Conservation (phyloP, 2,329 filamentous ascomycete species). For the Zasmidium angulare region DNA sequence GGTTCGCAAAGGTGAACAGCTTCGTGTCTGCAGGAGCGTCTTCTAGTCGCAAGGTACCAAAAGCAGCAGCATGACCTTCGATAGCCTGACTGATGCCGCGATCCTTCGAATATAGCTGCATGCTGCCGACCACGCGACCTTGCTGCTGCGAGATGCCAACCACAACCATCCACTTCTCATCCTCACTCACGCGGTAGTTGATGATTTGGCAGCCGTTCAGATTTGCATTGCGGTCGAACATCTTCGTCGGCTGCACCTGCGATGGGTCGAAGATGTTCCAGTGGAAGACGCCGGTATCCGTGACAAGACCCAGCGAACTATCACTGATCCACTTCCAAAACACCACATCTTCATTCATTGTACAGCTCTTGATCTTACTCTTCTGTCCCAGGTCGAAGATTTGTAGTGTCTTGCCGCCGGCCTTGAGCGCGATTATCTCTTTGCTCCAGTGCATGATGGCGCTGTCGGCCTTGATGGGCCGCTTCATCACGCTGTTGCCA, state of each 20-base stretch:
- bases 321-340: slow-evolving; percentile 99
- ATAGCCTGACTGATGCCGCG: slow-evolving; percentile 97
- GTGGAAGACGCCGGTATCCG: slow-evolving; percentile 87
- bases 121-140: slow-evolving; percentile 88
- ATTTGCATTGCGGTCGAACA: slow-evolving; percentile 93
- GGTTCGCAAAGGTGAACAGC: slow-evolving; percentile 94
- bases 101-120: slow-evolving; percentile 96
- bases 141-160: slow-evolving; percentile 94
- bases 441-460: slow-evolving; percentile 99
- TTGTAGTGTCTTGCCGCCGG: slow-evolving; percentile 89
- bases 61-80: slow-evolving; percentile 93
- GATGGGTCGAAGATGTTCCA: slow-evolving; percentile 92
- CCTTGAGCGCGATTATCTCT: slow-evolving; percentile 95
- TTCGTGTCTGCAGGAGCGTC: slow-evolving; percentile 89
- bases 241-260: slow-evolving; percentile 77
- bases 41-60: slow-evolving; percentile 84
- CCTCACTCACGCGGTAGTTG: slow-evolving; percentile 94
- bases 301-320: slow-evolving; percentile 82
- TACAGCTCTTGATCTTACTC: slow-evolving; percentile 92
- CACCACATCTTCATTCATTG: slow-evolving; percentile 94
- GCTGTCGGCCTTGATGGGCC: slow-evolving; percentile 98
- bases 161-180: slow-evolving; percentile 97
- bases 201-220: slow-evolving; percentile 94
- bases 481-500: slow-evolving; percentile 88
- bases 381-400: slow-evolving; percentile 95